Percentiles rank a stretch among this genome's conserved stretches.
Evolutionary conservation across 192 early-diverging fungal species (phyloP).

Genomic region (Diversispora eburnea): DNA sequence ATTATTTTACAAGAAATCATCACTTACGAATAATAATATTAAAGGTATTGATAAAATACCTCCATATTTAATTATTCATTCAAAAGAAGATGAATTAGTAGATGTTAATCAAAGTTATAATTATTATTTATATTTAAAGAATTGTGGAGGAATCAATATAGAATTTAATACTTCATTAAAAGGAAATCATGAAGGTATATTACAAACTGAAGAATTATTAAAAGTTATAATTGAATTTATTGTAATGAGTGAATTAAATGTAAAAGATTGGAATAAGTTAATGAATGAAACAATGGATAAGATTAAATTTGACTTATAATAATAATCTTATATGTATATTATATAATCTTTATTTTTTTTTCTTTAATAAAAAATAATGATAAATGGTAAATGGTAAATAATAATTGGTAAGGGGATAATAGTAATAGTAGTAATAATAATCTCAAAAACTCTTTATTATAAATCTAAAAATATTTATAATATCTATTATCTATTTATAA

Average conservation of each 20-base stretch:
- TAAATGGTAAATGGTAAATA: too few species aligned
- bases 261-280: too few species aligned
- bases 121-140: constrained; percentile 38
- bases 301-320: too few species aligned
- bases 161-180: constrained; percentile 31
- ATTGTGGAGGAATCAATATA: constrained; percentile 15
- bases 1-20: constrained; percentile 41
- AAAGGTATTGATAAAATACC: constrained; percentile 17
- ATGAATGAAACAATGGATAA: too few species aligned
- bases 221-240: constrained; percentile 38
- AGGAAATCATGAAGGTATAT: constrained; percentile 39
- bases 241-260: background rate
- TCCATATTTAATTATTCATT: constrained; percentile 64
- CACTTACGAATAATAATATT: constrained; percentile 39
- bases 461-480: too few species aligned
- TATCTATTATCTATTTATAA: too few species aligned
- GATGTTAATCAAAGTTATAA: constrained; percentile 51
- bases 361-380: too few species aligned
- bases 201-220: constrained; percentile 32
- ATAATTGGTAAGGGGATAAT: too few species aligned
- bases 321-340: too few species aligned
- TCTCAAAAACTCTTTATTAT: too few species aligned
- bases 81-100: constrained; percentile 66
- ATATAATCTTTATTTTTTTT: too few species aligned
- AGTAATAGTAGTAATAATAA: too few species aligned